Conservation (phyloP, 768 basidiomycete genomes). For the Austroboletus eburneus region DNA sequence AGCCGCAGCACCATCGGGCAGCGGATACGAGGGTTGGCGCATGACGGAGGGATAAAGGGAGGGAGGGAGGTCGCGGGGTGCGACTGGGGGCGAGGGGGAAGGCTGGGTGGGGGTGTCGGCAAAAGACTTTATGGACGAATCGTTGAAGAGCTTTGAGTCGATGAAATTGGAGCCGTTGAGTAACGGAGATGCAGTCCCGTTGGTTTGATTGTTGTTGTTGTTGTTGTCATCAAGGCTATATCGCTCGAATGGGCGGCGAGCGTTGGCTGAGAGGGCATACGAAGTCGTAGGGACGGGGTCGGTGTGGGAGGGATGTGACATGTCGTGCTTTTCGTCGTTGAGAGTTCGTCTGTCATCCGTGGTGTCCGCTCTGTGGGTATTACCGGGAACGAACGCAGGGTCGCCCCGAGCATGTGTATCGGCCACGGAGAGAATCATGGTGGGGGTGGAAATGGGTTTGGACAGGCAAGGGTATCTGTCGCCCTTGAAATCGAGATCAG, state of each 20-base stretch:
- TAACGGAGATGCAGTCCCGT: constrained; percentile 15
- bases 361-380: constrained; percentile 15
- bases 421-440: constrained; percentile 28
- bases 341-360: constrained; percentile 20
- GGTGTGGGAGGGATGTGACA: constrained; percentile 11
- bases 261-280: constrained; percentile 41
- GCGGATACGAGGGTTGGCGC: constrained; percentile 45
- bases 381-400: constrained; percentile 4
- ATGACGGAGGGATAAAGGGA: constrained; percentile 39
- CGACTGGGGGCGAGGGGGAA: constrained; percentile 21
- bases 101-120: constrained; percentile 23
- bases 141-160: constrained; percentile 27
- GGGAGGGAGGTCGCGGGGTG: constrained; percentile 24
- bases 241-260: constrained; percentile 48
- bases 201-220: constrained; percentile 15
- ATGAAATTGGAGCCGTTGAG: constrained; percentile 23
- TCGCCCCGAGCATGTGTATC: constrained; percentile 27
- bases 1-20: constrained; percentile 30
- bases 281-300: constrained; percentile 33
- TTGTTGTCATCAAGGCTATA: constrained; percentile 50
- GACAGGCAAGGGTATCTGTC: constrained; percentile 48
- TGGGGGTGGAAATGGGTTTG: constrained; percentile 22
- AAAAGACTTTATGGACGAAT: constrained; percentile 32
- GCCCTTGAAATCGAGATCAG: constrained; percentile 62
- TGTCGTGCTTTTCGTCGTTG: constrained; percentile 22